Evolutionary conservation across 805 yeast species (phyloP).

Genomic region (Yarrowia alimentaria): DNA sequence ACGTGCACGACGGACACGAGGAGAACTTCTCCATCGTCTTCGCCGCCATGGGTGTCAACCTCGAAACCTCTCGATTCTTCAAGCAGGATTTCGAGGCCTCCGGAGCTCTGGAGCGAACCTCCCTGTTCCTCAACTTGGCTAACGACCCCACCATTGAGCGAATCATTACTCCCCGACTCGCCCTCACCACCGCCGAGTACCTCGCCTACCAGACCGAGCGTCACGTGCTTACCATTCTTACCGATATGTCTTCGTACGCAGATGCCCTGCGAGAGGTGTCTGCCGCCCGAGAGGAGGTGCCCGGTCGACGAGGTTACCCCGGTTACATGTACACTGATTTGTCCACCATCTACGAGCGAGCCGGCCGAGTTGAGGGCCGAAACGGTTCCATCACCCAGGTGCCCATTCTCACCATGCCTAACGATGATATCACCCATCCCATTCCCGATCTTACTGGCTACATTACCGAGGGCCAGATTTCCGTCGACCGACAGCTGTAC

Average conservation of each 20-base stretch:
- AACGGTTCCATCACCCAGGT: constrained; percentile 99
- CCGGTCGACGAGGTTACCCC: constrained; percentile 99
- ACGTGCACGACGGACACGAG: constrained; percentile 99
- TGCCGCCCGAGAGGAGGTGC: constrained; percentile 99
- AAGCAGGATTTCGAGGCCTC: constrained; percentile 99
- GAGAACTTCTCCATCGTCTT: constrained; percentile 98
- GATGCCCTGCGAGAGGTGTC: constrained; percentile 99
- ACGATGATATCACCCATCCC: constrained; percentile 99
- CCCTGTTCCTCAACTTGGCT: constrained; percentile 94
- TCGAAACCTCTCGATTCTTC: constrained; percentile 97
- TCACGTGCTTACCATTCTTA: constrained; percentile 94
- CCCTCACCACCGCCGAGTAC: constrained; percentile 97
- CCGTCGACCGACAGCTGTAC: constrained; percentile 91
- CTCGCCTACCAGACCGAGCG: constrained; percentile 99
- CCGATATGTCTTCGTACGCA: constrained; percentile 99
- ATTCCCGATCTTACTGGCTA: constrained; percentile 99
- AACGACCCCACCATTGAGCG: constrained; percentile 99
- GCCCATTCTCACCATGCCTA: constrained; percentile 99
- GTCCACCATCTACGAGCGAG: constrained; percentile 98
- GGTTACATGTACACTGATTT: constrained; percentile 99
- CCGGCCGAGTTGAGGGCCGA: constrained; percentile 99
- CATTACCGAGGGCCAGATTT: constrained; percentile 98
- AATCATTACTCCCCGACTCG: constrained; percentile 98
- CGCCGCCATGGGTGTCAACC: constrained; percentile 99
- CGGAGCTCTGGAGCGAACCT: constrained; percentile 97